Percentiles rank a stretch among this genome's conserved stretches.
phyloP scores from a whole-genome alignment of 108 stramenopile species.

The Fragilariopsis cylindrus region DNA sequence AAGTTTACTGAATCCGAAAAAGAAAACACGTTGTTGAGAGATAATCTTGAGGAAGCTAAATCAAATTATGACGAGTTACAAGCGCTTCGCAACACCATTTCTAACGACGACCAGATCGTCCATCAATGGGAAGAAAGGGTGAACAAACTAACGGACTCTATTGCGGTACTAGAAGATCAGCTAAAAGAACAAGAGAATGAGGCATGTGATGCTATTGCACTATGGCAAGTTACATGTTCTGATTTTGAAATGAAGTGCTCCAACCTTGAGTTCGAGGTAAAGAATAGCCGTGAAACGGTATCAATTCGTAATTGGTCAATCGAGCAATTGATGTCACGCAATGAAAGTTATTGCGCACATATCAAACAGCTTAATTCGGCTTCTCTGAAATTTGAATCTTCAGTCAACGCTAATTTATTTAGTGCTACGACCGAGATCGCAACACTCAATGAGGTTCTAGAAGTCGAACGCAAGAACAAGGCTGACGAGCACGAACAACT shows the following conservation, averaged over 20 bases:
- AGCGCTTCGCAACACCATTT: background rate
- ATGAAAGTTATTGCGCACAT: slow-evolving; percentile 5
- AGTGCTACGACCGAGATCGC: slow-evolving; percentile 3
- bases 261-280: background rate
- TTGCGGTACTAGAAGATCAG: slow-evolving; percentile 41
- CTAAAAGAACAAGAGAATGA: slow-evolving; percentile 57
- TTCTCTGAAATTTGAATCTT: background rate
- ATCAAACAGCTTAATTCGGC: slow-evolving; percentile 5
- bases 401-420: background rate
- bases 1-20: background rate
- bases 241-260: slow-evolving; percentile 30
- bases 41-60: background rate
- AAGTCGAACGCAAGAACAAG: background rate
- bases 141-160: slow-evolving; percentile 17
- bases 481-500: background rate
- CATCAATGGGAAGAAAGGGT: slow-evolving; percentile 24
- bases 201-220: slow-evolving; percentile 55
- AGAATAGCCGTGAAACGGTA: slow-evolving; percentile 6
- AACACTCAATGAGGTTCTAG: slow-evolving; percentile 1
- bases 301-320: slow-evolving; percentile 24
- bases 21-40: background rate
- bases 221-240: slow-evolving; percentile 45
- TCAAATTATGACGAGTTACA: slow-evolving; percentile 14
- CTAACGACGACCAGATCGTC: slow-evolving; percentile 20
- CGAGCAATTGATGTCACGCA: slow-evolving; percentile 16